Evolutionary conservation across 2,329 filamentous ascomycete genomes (phyloP), one percentile per base, ranked within the genome.

Genomic region (Drechslerella dactyloides): DNA sequence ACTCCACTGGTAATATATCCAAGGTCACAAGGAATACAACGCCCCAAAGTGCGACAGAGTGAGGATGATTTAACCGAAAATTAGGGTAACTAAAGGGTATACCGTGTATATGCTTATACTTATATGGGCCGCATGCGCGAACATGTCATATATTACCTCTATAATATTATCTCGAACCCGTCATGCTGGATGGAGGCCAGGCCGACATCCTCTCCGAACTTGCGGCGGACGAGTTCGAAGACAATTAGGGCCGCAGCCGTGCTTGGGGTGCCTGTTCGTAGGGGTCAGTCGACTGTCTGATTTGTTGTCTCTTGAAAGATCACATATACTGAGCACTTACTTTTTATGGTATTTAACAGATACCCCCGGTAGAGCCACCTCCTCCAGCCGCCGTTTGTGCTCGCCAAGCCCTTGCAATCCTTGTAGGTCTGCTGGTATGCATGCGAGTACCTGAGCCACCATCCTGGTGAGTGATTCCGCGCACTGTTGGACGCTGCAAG

Each of bases 161-260:
- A 73, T 69, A 91, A 81, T 73, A 90, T 76, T 76, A 92, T 90
- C 76, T 90, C 87, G 75, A 90, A 90, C 0, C 88, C 87, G 74
- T 89, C 88, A 78, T 86, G 85, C 54, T 83, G 84, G 59, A 90
- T 90, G 75, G 83, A 83, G 73, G 87, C 86, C 75, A 84, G 84
- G 55, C 89, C 87, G 17, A 82, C 82, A 1, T 84, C 83, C 66
- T 85, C 82, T 1, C 87, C 87, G 75, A 91, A 92, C 79, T 90
- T 90, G 37, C 89, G 82, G 64, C 90, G 82, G 40, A 91, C 86
- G 50, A 93, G 78, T 80, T 93, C 90, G 78, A 93, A 93, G 19
- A 91, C 90, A 75, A 93, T 90, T 69, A 93, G 78, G 0, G 89
- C 90, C 0, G 89, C 89, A 69, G 87, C 89, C 1, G 90, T 92